These are phyloP conservation scores for Aspergillus costaricaensis DNA, from an alignment of 2,329 filamentous ascomycete genomes.

Conservation along the genomic window DNA sequence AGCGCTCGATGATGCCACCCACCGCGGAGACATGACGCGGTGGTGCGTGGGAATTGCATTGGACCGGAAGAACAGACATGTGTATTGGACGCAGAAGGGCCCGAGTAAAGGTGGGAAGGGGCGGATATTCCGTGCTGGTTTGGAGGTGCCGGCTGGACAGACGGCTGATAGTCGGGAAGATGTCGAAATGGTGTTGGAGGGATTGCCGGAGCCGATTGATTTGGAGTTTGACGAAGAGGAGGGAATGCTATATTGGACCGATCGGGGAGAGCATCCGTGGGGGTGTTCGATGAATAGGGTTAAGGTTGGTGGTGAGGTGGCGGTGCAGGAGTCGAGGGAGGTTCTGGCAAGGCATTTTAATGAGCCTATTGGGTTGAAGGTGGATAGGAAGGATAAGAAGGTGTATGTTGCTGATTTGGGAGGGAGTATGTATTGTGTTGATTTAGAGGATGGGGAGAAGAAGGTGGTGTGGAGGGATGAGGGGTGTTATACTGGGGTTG, in stretches of 20 bases:
- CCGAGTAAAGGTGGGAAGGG: conserved; percentile 54
- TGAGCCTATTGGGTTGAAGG: conserved; percentile 51
- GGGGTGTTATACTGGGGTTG: no score
- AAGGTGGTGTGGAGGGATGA: conserved; percentile 8
- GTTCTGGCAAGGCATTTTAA: conserved; percentile 41
- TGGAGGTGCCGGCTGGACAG: neutral
- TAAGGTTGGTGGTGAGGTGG: conserved; percentile 23
- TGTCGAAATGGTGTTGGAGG: conserved; percentile 36
- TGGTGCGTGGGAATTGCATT: conserved; percentile 61
- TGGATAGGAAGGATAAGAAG: conserved; percentile 27
- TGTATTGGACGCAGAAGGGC: conserved; percentile 66
- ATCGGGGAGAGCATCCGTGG: conserved; percentile 58
- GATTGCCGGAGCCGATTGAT: conserved; percentile 60
- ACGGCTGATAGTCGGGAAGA: neutral
- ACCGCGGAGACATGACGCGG: conserved; percentile 14
- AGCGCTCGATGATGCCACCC: neutral
- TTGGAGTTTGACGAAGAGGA: conserved; percentile 54
- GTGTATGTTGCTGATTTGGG: conserved; percentile 34
- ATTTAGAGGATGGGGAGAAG: conserved; percentile 19
- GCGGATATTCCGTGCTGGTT: conserved; percentile 53
- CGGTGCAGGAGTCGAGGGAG: conserved; percentile 13
- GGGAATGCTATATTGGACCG: conserved; percentile 60
- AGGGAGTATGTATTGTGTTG: conserved; percentile 29
- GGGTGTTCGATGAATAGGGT: conserved; percentile 57
- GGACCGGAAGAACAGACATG: conserved; percentile 35